A percentile compares a stretch with the other conserved stretches of the same genome.
Evolutionary conservation across 257 asterid genomes (phyloP).

Genomic region (Salvia splendens): DNA sequence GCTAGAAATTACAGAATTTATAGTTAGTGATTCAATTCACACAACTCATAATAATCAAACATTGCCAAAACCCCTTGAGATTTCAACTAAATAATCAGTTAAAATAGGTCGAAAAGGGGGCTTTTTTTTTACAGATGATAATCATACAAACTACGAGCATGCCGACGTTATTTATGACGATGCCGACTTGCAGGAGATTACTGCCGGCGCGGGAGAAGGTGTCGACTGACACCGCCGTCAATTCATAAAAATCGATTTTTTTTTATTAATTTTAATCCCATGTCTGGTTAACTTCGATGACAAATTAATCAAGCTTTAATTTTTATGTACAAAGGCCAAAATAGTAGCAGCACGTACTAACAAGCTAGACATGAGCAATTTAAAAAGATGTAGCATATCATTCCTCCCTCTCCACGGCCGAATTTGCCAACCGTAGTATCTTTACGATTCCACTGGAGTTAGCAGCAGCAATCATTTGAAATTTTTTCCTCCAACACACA

Average conservation of each 20-base stretch:
- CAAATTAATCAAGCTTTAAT: no score
- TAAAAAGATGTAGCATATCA: no score
- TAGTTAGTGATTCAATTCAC: constrained; percentile 3
- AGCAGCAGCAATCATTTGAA: constrained; percentile 55
- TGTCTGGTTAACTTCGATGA: no score
- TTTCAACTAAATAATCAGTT: constrained; percentile 1
- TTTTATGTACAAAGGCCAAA: no score
- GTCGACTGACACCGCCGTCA: constrained; percentile 18
- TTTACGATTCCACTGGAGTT: constrained; percentile 57
- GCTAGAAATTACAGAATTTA: constrained; percentile 3
- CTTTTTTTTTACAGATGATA: constrained; percentile 56
- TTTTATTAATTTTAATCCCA: no score
- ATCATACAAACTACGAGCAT: constrained; percentile 83
- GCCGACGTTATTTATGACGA: constrained; percentile 73
- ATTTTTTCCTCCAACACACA: constrained; percentile 68
- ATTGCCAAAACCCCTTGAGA: background rate
- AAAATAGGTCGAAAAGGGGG: constrained; percentile 5
- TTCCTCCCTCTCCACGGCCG: background rate
- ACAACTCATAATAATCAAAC: background rate
- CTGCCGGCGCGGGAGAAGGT: constrained; percentile 64
- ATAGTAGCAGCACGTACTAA: no score
- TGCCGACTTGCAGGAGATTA: constrained; percentile 62
- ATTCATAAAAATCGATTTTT: no score
- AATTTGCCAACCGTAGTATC: constrained; percentile 39
- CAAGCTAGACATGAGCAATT: no score